phyloP scores from a whole-genome alignment of 2,329 filamentous ascomycete species.

The Aureobasidium mangrovei region DNA sequence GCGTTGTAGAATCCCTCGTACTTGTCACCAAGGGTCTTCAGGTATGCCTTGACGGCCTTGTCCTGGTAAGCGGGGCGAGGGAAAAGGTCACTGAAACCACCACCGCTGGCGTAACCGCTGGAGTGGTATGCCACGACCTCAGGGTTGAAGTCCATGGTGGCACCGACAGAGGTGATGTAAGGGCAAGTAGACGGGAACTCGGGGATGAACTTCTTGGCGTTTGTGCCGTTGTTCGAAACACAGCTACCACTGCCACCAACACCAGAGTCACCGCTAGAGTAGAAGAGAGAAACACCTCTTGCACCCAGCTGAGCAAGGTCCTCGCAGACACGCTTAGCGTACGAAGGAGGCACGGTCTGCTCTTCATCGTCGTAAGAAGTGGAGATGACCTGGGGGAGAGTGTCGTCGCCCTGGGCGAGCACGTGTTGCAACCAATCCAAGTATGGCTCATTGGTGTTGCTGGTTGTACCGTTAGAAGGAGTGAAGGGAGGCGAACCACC shows the following conservation, averaged over 20 bases:
- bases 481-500: slow-evolving; percentile 48
- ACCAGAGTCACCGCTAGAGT: slow-evolving; percentile 54
- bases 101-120: slow-evolving; percentile 42
- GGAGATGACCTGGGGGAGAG: slow-evolving; percentile 54
- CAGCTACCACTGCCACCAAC: slow-evolving; percentile 42
- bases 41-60: slow-evolving; percentile 32
- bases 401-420: slow-evolving; percentile 40
- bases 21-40: slow-evolving; percentile 31
- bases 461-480: slow-evolving; percentile 38
- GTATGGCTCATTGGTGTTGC: slow-evolving; percentile 60
- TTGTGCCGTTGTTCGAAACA: slow-evolving; percentile 38
- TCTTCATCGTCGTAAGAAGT: slow-evolving; percentile 62
- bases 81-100: slow-evolving; percentile 40
- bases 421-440: slow-evolving; percentile 54
- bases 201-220: slow-evolving; percentile 35
- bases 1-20: slow-evolving; percentile 39
- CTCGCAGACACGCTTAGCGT: slow-evolving; percentile 53
- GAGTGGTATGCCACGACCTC: slow-evolving; percentile 43
- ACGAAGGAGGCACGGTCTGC: slow-evolving; percentile 52
- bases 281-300: slow-evolving; percentile 57
- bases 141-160: slow-evolving; percentile 34
- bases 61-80: slow-evolving; percentile 37
- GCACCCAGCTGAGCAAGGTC: slow-evolving; percentile 58
- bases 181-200: slow-evolving; percentile 41
- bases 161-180: slow-evolving; percentile 41